Evolutionary conservation across 768 basidiomycete genomes (phyloP), one percentile per base, ranked within the genome.

Genomic region (Russula lepida): DNA sequence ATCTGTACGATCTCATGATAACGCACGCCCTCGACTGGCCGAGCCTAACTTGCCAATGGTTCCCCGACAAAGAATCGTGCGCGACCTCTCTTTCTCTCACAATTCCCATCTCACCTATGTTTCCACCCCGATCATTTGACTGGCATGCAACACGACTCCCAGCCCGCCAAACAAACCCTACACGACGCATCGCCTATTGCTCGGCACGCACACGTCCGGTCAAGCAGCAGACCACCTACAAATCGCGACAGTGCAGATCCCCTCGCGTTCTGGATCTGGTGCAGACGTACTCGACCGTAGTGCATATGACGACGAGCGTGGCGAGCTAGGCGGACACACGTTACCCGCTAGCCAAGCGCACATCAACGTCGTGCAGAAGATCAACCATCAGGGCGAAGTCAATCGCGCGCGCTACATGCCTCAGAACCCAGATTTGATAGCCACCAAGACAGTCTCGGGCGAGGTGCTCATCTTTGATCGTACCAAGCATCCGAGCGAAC

Each of bases 1-100:
- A 95, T 75, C 83, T 98, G 15, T 99, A 99, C 73, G 97, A 99
- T 74, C 80, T 95, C 25, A 92, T 99, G 66, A 88, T 99, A 68
- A 98, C 95, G 1, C 95, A 98, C 71, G 95, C 95, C 33, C 80
- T 98, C 53, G 93, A 97, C 74, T 99, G 97, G 97, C 97, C 97
- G 21, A 92, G 88, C 69, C 72, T 99, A 69, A 99, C 97, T 5
- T 94, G 92, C 72, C 97, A 98, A 75, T 99, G 97, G 97, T 90
- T 99, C 73, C 97, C 97, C 0, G 97, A 99, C 78, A 88, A 85
- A 73, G 92, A 98, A 75, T 83, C 84, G 95, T 95, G 68, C 70
- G 91, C 74, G 12, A 15, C 2, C 8, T 35, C 8, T 25, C 15
- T 47, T 25, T 1, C 44, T n/a, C 21, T 44, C 41, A 19, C 4